These are phyloP conservation scores for Neurospora sp. DNA, from an alignment of 495 filamentous ascomycete species.

Conservation along the genomic window DNA sequence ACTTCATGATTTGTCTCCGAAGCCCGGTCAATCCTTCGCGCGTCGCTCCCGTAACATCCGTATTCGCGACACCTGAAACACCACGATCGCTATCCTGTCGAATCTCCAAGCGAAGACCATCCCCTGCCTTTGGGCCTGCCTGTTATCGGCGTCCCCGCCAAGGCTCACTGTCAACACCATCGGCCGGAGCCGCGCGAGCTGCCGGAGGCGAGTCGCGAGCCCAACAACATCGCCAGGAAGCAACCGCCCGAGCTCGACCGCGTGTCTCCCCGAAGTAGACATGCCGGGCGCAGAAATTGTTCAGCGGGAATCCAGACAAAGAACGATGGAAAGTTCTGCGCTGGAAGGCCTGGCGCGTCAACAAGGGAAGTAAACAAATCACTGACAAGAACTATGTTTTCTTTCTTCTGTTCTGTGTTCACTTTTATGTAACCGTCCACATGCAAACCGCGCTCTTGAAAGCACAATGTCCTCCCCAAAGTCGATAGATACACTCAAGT, in stretches of 20 bases:
- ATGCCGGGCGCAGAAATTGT: too few relatives aligned
- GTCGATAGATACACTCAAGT: background rate
- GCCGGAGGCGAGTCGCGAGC: background rate
- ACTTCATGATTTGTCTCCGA: background rate
- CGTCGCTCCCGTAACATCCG: background rate
- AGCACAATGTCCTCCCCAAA: background rate
- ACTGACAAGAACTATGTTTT: background rate
- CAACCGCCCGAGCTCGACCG: background rate
- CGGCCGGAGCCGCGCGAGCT: constrained; percentile 3
- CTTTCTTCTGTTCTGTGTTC: background rate
- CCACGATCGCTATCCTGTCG: background rate
- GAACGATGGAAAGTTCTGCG: too few relatives aligned
- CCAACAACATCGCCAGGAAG: background rate
- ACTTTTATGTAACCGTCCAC: background rate
- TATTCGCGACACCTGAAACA: background rate
- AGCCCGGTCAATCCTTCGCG: background rate
- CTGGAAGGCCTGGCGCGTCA: too few relatives aligned
- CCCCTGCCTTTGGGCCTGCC: background rate
- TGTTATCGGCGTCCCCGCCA: background rate
- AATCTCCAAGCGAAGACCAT: background rate
- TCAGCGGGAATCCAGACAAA: too few relatives aligned
- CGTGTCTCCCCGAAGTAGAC: background rate
- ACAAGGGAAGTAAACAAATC: background rate
- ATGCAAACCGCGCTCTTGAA: background rate
- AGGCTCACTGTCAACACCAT: background rate